phyloP scores from a whole-genome alignment of 192 early-diverging fungal species.

The Lobosporangium transversale region DNA sequence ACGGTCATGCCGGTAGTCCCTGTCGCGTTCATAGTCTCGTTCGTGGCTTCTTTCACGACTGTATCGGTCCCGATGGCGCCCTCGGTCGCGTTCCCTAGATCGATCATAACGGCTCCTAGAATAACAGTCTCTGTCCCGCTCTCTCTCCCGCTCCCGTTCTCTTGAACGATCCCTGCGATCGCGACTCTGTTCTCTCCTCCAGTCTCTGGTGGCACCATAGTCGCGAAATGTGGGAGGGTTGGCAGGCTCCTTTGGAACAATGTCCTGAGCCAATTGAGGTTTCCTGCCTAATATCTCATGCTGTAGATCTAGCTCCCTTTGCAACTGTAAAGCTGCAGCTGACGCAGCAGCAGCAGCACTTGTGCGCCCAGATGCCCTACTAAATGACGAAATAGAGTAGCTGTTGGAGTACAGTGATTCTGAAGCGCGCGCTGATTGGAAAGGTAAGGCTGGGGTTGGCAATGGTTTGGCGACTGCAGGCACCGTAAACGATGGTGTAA shows the following conservation, averaged over 20 bases:
- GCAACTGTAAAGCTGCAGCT: constrained; percentile 38
- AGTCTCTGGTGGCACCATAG: constrained; percentile 50
- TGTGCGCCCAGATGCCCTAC: constrained; percentile 27
- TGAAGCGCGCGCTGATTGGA: constrained; percentile 48
- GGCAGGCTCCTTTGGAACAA: constrained; percentile 39
- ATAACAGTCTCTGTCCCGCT: constrained; percentile 28
- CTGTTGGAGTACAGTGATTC: constrained; percentile 40
- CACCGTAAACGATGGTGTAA: constrained; percentile 42
- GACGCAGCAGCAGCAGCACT: constrained; percentile 43
- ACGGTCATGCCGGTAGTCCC: constrained; percentile 36
- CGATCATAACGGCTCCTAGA: constrained; percentile 38
- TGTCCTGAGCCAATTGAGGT: constrained; percentile 48
- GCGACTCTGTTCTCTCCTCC: constrained; percentile 48
- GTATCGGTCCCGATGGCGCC: constrained; percentile 38
- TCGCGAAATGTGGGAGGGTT: constrained; percentile 43
- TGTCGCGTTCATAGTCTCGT: constrained; percentile 37
- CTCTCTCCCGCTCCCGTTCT: constrained; percentile 43
- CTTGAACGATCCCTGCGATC: constrained; percentile 44
- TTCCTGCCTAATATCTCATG: constrained; percentile 49
- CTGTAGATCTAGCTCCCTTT: constrained; percentile 38
- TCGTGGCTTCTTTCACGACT: constrained; percentile 44
- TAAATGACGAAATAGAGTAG: constrained; percentile 20
- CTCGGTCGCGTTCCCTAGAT: constrained; percentile 34
- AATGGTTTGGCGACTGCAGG: constrained; percentile 49
- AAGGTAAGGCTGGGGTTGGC: constrained; percentile 40